Evolutionary conservation across 1,284 basidiomycete genomes (phyloP).

Genomic region (Cystobasidium pallidum): DNA sequence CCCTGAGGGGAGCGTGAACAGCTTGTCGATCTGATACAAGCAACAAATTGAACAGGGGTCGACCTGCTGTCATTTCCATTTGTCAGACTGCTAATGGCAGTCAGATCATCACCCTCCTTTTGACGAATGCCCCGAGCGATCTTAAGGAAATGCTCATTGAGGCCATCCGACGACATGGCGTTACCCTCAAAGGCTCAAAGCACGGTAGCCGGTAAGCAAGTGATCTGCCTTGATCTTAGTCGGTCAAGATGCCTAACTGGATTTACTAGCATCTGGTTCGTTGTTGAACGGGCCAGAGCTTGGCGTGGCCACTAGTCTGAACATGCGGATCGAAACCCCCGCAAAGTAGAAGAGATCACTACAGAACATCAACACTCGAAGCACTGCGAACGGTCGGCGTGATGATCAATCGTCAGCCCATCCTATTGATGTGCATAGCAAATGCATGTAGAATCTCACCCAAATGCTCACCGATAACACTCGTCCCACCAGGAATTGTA

Average conservation of each 20-base stretch:
- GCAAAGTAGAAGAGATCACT: no score
- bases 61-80: slow-evolving; percentile 38
- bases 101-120: slow-evolving; percentile 43
- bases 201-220: slow-evolving; percentile 30
- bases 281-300: slow-evolving; percentile 38
- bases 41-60: not conserved
- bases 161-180: slow-evolving; percentile 40
- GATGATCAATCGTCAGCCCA: no score
- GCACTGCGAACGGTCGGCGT: no score
- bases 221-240: no score
- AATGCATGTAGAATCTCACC: no score
- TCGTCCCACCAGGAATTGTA: not conserved
- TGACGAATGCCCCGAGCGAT: slow-evolving; percentile 33
- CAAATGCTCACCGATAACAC: no score
- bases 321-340: no score
- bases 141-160: slow-evolving; percentile 44
- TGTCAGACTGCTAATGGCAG: slow-evolving; percentile 41
- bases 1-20: no score
- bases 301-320: slow-evolving; percentile 13
- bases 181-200: slow-evolving; percentile 41
- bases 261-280: slow-evolving; percentile 36
- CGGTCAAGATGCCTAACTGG: not conserved
- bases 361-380: no score
- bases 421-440: no score
- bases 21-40: no score